Conservation (phyloP, 441 rosid species). For the Jatropha podagrica region DNA sequence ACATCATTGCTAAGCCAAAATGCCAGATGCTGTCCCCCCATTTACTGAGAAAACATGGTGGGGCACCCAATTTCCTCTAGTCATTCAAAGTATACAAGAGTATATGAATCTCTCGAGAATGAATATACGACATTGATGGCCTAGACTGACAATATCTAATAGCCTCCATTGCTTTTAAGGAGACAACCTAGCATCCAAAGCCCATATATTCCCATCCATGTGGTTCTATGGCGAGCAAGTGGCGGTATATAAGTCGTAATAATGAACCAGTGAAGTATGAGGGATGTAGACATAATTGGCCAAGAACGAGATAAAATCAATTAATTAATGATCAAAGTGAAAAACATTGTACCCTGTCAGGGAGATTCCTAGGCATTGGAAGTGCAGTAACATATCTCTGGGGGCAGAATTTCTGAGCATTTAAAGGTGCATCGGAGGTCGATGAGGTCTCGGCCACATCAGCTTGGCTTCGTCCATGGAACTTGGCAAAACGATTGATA, state of each 20-base stretch:
- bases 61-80: conserved; percentile 35
- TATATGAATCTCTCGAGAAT: conserved; percentile 37
- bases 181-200: conserved; percentile 30
- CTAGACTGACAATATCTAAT: conserved; percentile 32
- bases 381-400: conserved; percentile 81
- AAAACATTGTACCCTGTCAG: conserved; percentile 87
- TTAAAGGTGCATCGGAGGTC: conserved; percentile 36
- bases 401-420: conserved; percentile 47
- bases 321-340: conserved; percentile 63
- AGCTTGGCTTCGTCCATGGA: conserved; percentile 57
- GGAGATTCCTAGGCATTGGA: conserved; percentile 78
- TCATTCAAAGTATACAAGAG: conserved; percentile 35
- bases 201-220: conserved; percentile 32
- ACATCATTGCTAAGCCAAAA: conserved; percentile 24
- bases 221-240: conserved; percentile 31
- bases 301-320: conserved; percentile 32
- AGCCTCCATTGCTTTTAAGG: conserved; percentile 33
- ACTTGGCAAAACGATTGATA: conserved; percentile 90
- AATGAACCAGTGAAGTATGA: conserved; percentile 30
- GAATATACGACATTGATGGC: conserved; percentile 35
- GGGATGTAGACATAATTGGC: conserved; percentile 34
- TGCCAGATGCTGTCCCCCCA: conserved; percentile 28
- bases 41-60: conserved; percentile 22
- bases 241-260: conserved; percentile 28
- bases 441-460: conserved; percentile 42